A percentile compares a stretch with the other conserved stretches of the same genome.
These are phyloP conservation scores for Amaranthus cruentus DNA, from an alignment of 148 eudicot species.

Conservation along the genomic window DNA sequence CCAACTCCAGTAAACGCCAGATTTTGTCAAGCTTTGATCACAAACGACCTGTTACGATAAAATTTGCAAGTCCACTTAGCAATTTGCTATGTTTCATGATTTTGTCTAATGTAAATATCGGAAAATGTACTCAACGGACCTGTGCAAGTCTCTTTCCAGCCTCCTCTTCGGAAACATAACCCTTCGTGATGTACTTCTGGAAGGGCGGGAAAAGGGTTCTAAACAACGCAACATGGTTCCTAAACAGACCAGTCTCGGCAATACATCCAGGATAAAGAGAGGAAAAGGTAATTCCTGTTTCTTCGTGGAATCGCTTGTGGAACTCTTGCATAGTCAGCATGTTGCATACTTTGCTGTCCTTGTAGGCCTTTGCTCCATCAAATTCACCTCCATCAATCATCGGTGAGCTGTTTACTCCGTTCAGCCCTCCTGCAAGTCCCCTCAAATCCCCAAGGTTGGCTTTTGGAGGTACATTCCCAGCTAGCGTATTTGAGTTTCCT, in stretches of 20 bases:
- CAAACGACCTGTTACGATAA: conserved; percentile 53
- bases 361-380: conserved; percentile 95
- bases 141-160: conserved; percentile 85
- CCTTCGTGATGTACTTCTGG: conserved; percentile 87
- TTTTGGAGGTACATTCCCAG: conserved; percentile 94
- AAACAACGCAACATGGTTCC: conserved; percentile 74
- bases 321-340: conserved; percentile 98
- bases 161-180: conserved; percentile 89
- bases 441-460: conserved; percentile 86
- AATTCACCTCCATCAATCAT: conserved; percentile 93
- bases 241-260: conserved; percentile 81
- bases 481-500: conserved; percentile 92
- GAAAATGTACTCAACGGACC: conserved; percentile 31
- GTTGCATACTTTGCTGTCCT: conserved; percentile 96
- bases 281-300: conserved; percentile 72
- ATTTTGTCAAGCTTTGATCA: conserved; percentile 77
- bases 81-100: background rate
- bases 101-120: background rate
- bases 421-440: conserved; percentile 72
- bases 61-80: background rate
- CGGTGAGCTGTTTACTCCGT: conserved; percentile 62
- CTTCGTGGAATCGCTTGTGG: conserved; percentile 77
- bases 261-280: conserved; percentile 98
- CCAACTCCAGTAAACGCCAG: conserved; percentile 98
- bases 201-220: conserved; percentile 85